These are phyloP conservation scores for Talaromyces adpressus DNA, from an alignment of 495 filamentous ascomycete species.

Conservation along the genomic window DNA sequence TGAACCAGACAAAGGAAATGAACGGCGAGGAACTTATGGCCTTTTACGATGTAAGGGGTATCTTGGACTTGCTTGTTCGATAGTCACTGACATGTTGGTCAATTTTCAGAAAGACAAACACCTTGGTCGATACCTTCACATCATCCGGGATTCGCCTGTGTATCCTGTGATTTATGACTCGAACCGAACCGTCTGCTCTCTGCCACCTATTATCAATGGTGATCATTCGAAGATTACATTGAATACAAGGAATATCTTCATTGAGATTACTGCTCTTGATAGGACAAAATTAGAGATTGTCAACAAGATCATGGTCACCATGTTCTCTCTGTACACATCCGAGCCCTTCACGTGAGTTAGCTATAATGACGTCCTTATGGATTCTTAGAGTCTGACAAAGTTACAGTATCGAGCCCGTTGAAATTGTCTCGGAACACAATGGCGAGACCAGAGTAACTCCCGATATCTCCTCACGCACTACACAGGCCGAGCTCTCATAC, in stretches of 20 bases:
- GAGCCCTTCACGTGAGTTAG: conserved; percentile 68
- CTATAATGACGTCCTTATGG: not conserved
- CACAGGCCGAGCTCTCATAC: conserved; percentile 81
- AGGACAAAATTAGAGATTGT: conserved; percentile 95
- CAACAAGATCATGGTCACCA: conserved; percentile 86
- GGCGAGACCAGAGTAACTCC: conserved; percentile 70
- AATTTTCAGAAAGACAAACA: conserved; percentile 65
- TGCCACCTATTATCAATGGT: conserved; percentile 97
- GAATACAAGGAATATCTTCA: conserved; percentile 85
- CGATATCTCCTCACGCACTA: conserved; percentile 64
- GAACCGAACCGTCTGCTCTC: conserved; percentile 78
- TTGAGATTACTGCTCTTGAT: conserved; percentile 96
- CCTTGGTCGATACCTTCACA: conserved; percentile 76
- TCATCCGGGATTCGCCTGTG: conserved; percentile 86
- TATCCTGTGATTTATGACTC: conserved; percentile 97
- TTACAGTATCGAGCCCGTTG: conserved; percentile 71
- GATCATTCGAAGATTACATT: conserved; percentile 93
- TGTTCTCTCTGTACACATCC: conserved; percentile 90
- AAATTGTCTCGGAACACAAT: conserved; percentile 90
- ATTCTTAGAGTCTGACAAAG: not conserved
- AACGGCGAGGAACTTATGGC: conserved; percentile 83
- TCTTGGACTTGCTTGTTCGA: not conserved
- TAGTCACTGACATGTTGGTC: not conserved
- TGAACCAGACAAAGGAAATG: conserved; percentile 88
- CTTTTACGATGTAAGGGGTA: conserved; percentile 67